Base-by-base conservation (phyloP, 2,329 filamentous ascomycete genomes). In the Arthrobotrys pseudoclavata region DNA sequence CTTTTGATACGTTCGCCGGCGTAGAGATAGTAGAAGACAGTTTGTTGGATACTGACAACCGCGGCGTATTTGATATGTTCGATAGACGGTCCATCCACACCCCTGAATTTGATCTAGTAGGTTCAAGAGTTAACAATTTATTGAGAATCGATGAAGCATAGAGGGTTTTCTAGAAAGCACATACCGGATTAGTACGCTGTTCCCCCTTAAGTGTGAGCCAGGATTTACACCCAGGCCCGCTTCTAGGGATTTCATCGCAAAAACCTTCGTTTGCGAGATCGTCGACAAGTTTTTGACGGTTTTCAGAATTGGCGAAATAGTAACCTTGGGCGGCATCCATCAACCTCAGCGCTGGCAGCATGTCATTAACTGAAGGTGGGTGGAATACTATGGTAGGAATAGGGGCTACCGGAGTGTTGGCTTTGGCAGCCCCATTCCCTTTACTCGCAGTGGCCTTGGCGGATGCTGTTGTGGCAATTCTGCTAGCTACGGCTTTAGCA, bases 191-290 rank as follows among this genome's bases (percentile, higher is more conserved):
- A 15, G 15, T 29, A 22, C 18, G 45, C 12, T 47, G 55, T 29
- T 77, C 74, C 18, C 67, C 42, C 40, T 77, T 77, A 6, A 64
- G 22, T 22, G 50, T 62, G 4, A 4, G n/a, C 67, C 67, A 77
- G 9, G 74, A 71, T 63, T 63, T 77, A 3, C 67, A 67, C 7
- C 74, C 74, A 12, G 74, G 74, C 4, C 74, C 74, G 12, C 50
- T 71, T 1, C 9, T 47, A 4, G 74, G 74, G n/a, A 77, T 77
- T 1, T 34, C 26, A 2, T 37, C 24, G n/a, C 15, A 47, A 15
- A 71, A 52, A 4, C 63, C 53, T 18, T 22, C 6, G 13, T 37
- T 60, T 6, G 61, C 9, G n/a, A 77, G 67, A n/a, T 71, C 31
- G 3, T 67, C n/a, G 4, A 77, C 42, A 12, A 77, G 47, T 5